Evolutionary conservation across 768 basidiomycete species (phyloP).

Genomic region (Myochromella boudieri): DNA sequence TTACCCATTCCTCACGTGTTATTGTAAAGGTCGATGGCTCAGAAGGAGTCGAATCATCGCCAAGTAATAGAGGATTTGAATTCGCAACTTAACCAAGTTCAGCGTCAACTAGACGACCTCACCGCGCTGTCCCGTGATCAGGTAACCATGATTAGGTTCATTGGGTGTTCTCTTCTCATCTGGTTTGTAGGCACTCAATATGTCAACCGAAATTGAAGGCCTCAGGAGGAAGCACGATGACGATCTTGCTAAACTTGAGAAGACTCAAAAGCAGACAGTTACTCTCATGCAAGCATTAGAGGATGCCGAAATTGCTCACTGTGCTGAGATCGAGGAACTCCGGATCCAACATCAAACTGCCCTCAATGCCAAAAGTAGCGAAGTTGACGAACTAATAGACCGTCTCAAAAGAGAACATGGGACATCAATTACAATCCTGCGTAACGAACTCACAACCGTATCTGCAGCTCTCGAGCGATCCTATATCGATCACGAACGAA

Average conservation of each 20-base stretch:
- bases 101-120: constrained; percentile 81
- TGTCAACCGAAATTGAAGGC: constrained; percentile 83
- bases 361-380: constrained; percentile 24
- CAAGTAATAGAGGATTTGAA: constrained; percentile 77
- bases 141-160: constrained; percentile 40
- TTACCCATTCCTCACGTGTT: constrained; percentile 9
- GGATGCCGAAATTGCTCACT: constrained; percentile 23
- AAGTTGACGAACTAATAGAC: constrained; percentile 43
- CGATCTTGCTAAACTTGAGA: constrained; percentile 50
- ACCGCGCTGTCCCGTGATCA: constrained; percentile 82
- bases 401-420: constrained; percentile 53
- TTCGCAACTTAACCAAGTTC: constrained; percentile 62
- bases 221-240: constrained; percentile 62
- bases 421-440: constrained; percentile 34
- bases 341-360: constrained; percentile 31
- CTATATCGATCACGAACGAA: constrained; percentile 57
- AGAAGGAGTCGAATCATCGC: constrained; percentile 90
- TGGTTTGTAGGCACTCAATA: constrained; percentile 65
- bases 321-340: constrained; percentile 45
- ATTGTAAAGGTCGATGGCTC: constrained; percentile 83
- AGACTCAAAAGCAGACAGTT: constrained; percentile 55
- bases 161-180: neutral
- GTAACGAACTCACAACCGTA: constrained; percentile 43
- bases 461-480: constrained; percentile 43
- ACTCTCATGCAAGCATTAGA: constrained; percentile 46